Evolutionary conservation across 2,329 filamentous ascomycete species (phyloP).

Genomic region (Colletotrichum endophyticum): DNA sequence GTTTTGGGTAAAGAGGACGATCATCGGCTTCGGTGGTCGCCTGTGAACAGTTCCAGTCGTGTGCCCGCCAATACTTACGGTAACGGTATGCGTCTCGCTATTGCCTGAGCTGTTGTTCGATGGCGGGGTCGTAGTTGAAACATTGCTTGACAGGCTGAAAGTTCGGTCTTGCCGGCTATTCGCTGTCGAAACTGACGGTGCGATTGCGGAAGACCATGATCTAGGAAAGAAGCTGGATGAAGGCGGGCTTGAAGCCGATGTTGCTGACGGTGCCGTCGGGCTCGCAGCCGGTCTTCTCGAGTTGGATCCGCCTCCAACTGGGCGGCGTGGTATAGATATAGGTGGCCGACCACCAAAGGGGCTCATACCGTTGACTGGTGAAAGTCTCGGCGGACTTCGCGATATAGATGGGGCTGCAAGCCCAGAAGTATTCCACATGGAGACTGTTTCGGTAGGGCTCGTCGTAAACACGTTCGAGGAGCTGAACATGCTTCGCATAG

Average conservation of each 20-base stretch:
- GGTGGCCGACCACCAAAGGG: neutral
- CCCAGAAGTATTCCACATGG: neutral
- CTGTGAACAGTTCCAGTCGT: constrained; percentile 33
- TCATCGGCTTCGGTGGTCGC: constrained; percentile 35
- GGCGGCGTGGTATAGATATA: constrained; percentile 11
- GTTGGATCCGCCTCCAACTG: constrained; percentile 3
- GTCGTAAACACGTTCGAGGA: neutral
- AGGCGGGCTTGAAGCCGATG: neutral
- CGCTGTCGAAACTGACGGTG: constrained; percentile 14
- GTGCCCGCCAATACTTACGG: constrained; percentile 23
- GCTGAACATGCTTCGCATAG: neutral
- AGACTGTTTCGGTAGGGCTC: constrained; percentile 8
- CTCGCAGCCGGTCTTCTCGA: neutral
- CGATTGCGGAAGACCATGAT: neutral
- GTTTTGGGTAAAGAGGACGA: constrained; percentile 36
- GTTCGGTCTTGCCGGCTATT: constrained; percentile 16
- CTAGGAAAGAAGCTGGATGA: neutral
- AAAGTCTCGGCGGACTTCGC: constrained; percentile 25
- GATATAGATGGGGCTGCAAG: neutral
- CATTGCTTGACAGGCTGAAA: constrained; percentile 20
- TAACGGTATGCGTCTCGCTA: constrained; percentile 20
- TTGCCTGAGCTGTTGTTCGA: constrained; percentile 19
- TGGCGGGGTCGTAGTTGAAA: constrained; percentile 3
- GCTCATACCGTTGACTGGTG: neutral
- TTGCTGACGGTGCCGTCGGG: neutral